These are phyloP conservation scores for Acmispon strigosus DNA, from an alignment of 306 rosid species.

Conservation along the genomic window DNA sequence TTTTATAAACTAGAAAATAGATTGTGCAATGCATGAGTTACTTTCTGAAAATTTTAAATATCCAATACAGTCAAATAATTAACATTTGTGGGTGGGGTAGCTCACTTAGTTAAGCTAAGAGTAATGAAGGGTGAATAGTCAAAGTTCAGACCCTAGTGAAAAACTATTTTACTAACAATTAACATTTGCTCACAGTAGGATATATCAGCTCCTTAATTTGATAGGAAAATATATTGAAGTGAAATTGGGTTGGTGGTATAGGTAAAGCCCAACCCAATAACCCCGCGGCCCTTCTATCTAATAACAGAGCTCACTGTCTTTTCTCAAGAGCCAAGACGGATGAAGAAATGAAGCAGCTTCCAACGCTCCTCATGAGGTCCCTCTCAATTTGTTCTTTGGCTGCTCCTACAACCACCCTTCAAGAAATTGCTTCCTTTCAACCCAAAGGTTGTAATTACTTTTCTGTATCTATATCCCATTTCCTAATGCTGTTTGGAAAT, in stretches of 20 bases:
- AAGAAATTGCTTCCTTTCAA: slow-evolving; percentile 47
- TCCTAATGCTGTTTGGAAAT: neutral
- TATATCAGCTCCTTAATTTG: no score
- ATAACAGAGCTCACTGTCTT: neutral
- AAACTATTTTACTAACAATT: no score
- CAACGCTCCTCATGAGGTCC: slow-evolving; percentile 47
- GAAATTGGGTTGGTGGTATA: neutral
- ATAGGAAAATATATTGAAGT: neutral
- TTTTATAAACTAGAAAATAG: no score
- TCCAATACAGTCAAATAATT: no score
- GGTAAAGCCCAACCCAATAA: no score
- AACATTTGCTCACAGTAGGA: no score
- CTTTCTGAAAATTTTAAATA: no score
- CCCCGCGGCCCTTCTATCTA: neutral
- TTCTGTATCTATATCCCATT: neutral
- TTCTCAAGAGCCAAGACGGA: neutral
- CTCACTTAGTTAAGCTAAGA: no score
- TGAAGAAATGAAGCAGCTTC: slow-evolving; percentile 48
- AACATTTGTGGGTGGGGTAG: no score
- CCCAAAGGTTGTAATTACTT: slow-evolving; percentile 45
- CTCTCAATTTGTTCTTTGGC: slow-evolving; percentile 47
- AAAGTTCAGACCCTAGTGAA: no score
- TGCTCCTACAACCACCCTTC: slow-evolving; percentile 46
- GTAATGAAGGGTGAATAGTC: no score
- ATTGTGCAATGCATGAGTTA: no score